Conservation (phyloP, 345 rosid genomes). For the Syzygium aromaticum region DNA sequence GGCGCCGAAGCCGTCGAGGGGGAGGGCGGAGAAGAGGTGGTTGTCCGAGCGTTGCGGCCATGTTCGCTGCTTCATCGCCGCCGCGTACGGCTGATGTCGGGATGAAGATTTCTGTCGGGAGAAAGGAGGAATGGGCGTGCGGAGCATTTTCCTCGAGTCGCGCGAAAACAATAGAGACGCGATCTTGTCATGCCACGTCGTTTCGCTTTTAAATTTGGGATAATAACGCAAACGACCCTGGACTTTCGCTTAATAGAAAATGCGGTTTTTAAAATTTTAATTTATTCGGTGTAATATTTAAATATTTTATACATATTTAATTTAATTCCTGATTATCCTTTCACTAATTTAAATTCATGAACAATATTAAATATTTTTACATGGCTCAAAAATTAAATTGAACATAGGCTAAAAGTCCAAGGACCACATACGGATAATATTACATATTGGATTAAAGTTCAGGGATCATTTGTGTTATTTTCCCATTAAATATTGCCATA, state of each 20-base stretch:
- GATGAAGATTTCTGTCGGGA: background rate
- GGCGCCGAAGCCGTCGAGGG: background rate
- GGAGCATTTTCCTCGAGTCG: background rate
- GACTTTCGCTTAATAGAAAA: accelerated
- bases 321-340: too few species aligned
- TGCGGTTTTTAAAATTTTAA: too few species aligned
- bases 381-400: accelerated
- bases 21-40: background rate
- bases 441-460: too few species aligned
- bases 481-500: too few species aligned
- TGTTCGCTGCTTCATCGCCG: conserved; percentile 1
- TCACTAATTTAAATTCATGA: accelerated
- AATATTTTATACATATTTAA: accelerated
- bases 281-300: accelerated
- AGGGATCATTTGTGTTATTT: background rate
- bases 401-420: accelerated
- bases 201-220: background rate
- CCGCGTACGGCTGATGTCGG: background rate
- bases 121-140: background rate
- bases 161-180: background rate
- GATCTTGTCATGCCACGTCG: background rate
- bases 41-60: background rate
- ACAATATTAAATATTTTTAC: background rate
- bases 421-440: accelerated
- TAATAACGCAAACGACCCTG: too few species aligned